These are phyloP conservation scores for Pulveroboletus ravenelii DNA, from an alignment of 768 basidiomycete genomes.

Conservation along the genomic window DNA sequence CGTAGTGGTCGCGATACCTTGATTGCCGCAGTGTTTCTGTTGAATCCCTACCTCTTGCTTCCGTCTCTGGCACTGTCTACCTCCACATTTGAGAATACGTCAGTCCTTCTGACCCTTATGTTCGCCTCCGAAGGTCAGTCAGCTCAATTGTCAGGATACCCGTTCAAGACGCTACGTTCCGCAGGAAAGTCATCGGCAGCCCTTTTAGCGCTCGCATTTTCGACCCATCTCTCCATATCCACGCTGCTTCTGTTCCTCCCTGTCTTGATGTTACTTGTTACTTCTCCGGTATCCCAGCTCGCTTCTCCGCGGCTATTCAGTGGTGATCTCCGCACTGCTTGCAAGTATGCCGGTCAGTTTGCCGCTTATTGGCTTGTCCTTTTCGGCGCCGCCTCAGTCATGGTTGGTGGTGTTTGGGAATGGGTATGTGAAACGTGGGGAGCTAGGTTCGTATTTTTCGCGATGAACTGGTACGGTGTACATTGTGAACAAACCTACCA, in stretches of 20 bases:
- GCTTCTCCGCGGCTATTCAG: slow-evolving; percentile 48
- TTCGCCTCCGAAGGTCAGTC: slow-evolving; percentile 62
- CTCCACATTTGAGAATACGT: slow-evolving; percentile 74
- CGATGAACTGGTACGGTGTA: neutral
- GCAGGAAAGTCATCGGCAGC: slow-evolving; percentile 56
- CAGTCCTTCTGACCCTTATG: slow-evolving; percentile 62
- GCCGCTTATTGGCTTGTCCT: slow-evolving; percentile 45
- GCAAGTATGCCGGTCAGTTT: slow-evolving; percentile 44
- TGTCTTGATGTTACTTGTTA: slow-evolving; percentile 57
- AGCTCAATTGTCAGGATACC: neutral
- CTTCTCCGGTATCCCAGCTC: slow-evolving; percentile 60
- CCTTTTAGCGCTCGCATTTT: slow-evolving; percentile 64
- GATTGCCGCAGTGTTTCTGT: slow-evolving; percentile 67
- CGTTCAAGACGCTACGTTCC: neutral
- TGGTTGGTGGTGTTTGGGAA: slow-evolving; percentile 13
- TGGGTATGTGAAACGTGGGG: slow-evolving; percentile 86
- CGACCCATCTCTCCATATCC: slow-evolving; percentile 69
- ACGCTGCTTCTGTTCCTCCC: slow-evolving; percentile 65
- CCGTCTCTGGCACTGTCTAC: slow-evolving; percentile 80
- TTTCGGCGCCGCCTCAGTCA: slow-evolving; percentile 27
- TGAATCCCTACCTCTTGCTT: slow-evolving; percentile 86
- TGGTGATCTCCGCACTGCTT: slow-evolving; percentile 4
- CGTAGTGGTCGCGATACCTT: slow-evolving; percentile 50
- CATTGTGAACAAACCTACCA: neutral
- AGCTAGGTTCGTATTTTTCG: slow-evolving; percentile 50